phyloP scores from a whole-genome alignment of 805 yeast genomes.

The Candida quercuum region DNA sequence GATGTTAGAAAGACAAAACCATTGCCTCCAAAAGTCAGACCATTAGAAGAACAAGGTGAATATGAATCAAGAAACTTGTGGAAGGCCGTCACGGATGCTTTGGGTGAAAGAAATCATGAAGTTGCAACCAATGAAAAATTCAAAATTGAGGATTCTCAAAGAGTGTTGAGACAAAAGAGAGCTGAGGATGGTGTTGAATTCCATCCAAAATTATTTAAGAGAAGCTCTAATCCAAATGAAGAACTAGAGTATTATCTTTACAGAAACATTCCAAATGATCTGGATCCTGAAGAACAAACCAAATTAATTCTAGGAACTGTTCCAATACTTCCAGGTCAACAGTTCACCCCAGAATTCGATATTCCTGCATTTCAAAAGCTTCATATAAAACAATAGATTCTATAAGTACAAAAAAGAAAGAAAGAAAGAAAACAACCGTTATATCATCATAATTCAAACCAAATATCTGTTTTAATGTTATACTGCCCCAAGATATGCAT shows the following conservation, averaged over 20 bases:
- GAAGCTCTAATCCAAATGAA: slow-evolving; percentile 30
- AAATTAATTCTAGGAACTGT: slow-evolving; percentile 56
- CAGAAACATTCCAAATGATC: slow-evolving; percentile 51
- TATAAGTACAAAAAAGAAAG: too few relatives aligned
- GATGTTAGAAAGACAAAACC: slow-evolving; percentile 55
- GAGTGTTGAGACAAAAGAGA: slow-evolving; percentile 67
- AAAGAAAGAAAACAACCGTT: too few relatives aligned
- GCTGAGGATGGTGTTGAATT: slow-evolving; percentile 74
- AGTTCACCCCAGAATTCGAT: slow-evolving; percentile 56
- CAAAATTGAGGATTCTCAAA: slow-evolving; percentile 82
- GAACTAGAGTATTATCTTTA: slow-evolving; percentile 61
- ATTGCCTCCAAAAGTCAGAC: slow-evolving; percentile 65
- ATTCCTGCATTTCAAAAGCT: slow-evolving; percentile 63
- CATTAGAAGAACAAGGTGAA: slow-evolving; percentile 72
- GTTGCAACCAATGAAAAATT: slow-evolving; percentile 86
- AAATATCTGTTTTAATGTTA: too few relatives aligned
- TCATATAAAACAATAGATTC: slow-evolving; percentile 3
- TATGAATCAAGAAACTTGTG: slow-evolving; percentile 81
- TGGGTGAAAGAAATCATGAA: slow-evolving; percentile 73
- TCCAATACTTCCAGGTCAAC: slow-evolving; percentile 83
- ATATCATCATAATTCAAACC: too few relatives aligned
- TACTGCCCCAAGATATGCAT: too few relatives aligned
- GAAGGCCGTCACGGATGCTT: slow-evolving; percentile 75
- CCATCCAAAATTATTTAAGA: slow-evolving; percentile 72
- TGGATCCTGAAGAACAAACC: slow-evolving; percentile 48